phyloP scores from a whole-genome alignment of 2,329 filamentous ascomycete genomes.

The Fusarium sp. region DNA sequence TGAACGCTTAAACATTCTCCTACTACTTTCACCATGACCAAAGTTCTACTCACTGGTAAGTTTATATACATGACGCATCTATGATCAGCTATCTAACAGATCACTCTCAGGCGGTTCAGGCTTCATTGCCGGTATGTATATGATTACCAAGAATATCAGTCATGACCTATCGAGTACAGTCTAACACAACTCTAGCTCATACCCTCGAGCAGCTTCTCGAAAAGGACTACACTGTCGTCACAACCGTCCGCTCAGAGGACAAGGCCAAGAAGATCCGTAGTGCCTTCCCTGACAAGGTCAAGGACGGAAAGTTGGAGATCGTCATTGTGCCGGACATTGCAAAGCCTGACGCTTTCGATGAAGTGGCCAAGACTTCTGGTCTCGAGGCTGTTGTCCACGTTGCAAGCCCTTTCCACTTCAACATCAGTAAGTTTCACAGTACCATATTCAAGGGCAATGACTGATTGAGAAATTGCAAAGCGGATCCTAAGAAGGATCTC shows the following conservation, averaged over 20 bases:
- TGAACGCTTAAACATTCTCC: background rate
- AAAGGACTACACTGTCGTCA: constrained; percentile 64
- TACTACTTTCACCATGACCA: constrained; percentile 44
- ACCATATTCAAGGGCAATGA: too few relatives aligned
- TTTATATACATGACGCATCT: background rate
- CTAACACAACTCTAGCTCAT: constrained; percentile 57
- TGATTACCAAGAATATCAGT: too few relatives aligned
- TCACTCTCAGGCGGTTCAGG: constrained; percentile 50
- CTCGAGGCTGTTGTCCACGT: constrained; percentile 71
- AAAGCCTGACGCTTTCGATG: constrained; percentile 77
- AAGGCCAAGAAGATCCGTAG: constrained; percentile 65
- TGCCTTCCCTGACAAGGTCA: constrained; percentile 57
- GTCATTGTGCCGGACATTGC: constrained; percentile 83
- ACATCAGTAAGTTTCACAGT: constrained; percentile 53
- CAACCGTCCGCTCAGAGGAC: constrained; percentile 66
- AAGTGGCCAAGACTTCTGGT: constrained; percentile 64
- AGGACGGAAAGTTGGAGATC: constrained; percentile 60
- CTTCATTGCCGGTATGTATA: constrained; percentile 52
- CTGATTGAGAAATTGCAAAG: constrained; percentile 33
- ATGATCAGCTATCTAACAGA: constrained; percentile 15
- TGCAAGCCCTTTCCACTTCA: constrained; percentile 70
- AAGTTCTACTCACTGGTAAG: constrained; percentile 51
- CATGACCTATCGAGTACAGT: background rate
- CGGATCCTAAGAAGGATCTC: constrained; percentile 65
- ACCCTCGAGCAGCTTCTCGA: constrained; percentile 66